These are phyloP conservation scores for Fonsecaea pedrosoi DNA, from an alignment of 2,329 filamentous ascomycete species.

Conservation along the genomic window DNA sequence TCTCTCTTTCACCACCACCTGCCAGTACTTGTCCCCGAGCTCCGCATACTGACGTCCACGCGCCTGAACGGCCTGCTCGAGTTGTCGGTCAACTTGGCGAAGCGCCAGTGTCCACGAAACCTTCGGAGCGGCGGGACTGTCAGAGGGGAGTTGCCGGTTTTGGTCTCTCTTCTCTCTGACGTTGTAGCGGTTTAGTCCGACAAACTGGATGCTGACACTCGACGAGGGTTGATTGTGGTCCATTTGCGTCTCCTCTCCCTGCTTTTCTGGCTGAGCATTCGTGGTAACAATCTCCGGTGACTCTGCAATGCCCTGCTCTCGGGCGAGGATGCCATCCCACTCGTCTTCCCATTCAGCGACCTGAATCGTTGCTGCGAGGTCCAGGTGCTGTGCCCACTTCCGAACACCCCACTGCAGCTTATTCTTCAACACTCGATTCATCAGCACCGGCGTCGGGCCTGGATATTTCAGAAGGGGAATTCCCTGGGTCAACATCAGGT, in stretches of 20 bases:
- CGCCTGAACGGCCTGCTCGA: slow-evolving; percentile 19
- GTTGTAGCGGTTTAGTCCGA: background rate
- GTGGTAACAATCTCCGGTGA: background rate
- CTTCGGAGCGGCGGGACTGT: background rate
- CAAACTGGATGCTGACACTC: background rate
- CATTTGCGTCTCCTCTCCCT: background rate
- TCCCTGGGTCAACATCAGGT: slow-evolving; percentile 49
- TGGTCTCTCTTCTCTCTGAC: background rate
- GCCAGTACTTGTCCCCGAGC: slow-evolving; percentile 28
- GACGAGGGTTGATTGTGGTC: background rate
- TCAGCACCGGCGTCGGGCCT: slow-evolving; percentile 51
- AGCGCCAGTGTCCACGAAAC: slow-evolving; percentile 14
- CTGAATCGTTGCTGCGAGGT: slow-evolving; percentile 43
- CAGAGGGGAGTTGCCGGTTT: background rate
- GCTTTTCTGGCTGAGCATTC: background rate
- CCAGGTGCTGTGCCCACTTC: slow-evolving; percentile 45
- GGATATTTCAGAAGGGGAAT: slow-evolving; percentile 54
- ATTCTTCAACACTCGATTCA: slow-evolving; percentile 48
- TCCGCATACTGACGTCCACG: slow-evolving; percentile 20
- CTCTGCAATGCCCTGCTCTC: slow-evolving; percentile 8
- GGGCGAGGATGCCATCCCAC: slow-evolving; percentile 49
- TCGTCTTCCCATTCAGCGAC: slow-evolving; percentile 51
- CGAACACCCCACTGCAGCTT: slow-evolving; percentile 48
- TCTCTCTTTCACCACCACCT: slow-evolving; percentile 32
- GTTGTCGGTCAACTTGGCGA: slow-evolving; percentile 16